Conservation (phyloP, 768 basidiomycete genomes). For the Phanerochaete sordida region DNA sequence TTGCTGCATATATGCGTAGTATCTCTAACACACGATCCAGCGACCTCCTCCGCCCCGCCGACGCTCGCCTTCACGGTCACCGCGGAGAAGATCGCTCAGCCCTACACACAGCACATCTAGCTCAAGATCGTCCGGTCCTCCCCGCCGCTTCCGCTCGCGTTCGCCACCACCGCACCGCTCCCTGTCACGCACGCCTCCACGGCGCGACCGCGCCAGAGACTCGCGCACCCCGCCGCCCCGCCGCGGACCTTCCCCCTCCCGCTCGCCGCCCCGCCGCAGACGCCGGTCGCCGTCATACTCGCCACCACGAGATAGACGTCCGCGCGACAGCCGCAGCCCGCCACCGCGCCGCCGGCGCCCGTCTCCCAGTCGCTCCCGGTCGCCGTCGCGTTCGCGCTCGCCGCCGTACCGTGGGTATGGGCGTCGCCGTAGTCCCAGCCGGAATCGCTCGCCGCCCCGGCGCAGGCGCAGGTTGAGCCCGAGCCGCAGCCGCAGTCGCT, state of each 20-base stretch:
- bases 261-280: constrained; percentile 38
- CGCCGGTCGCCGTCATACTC: constrained; percentile 47
- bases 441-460: constrained; percentile 11
- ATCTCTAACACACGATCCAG: constrained; percentile 4
- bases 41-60: constrained; percentile 17
- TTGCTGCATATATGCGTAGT: background rate
- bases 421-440: constrained; percentile 9
- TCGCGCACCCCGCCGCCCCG: constrained; percentile 24
- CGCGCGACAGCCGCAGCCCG: constrained; percentile 45
- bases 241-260: constrained; percentile 29
- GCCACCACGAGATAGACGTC: constrained; percentile 25
- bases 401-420: constrained; percentile 18
- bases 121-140: constrained; percentile 19
- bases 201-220: constrained; percentile 27
- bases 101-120: constrained; percentile 42
- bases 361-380: constrained; percentile 24
- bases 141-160: constrained; percentile 22
- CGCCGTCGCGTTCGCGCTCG: constrained; percentile 17
- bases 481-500: constrained; percentile 28
- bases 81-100: constrained; percentile 37
- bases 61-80: constrained; percentile 15
- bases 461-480: constrained; percentile 14
- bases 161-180: constrained; percentile 24
- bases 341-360: constrained; percentile 32
- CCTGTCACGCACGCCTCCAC: constrained; percentile 15